phyloP scores from a whole-genome alignment of 129 eudicot genomes.

The Pulicaria dysenterica region DNA sequence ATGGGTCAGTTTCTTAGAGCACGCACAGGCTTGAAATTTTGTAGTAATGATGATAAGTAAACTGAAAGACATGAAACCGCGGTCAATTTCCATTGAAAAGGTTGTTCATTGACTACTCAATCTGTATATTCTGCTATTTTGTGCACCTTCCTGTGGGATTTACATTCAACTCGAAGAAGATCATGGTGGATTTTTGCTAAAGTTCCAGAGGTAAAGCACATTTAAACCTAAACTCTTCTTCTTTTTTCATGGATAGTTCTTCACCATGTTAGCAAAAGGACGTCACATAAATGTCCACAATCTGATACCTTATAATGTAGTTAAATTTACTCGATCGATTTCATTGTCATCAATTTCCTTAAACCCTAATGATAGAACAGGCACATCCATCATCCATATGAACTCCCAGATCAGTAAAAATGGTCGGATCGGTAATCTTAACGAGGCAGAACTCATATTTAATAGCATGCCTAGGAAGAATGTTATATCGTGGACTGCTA shows the following conservation, averaged over 20 bases:
- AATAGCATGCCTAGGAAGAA: slow-evolving; percentile 55
- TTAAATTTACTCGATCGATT: slow-evolving; percentile 19
- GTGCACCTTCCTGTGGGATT: too few species aligned
- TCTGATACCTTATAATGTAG: not conserved
- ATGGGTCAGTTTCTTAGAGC: too few species aligned
- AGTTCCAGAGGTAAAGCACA: not conserved
- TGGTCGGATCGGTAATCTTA: slow-evolving; percentile 63
- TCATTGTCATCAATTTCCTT: slow-evolving; percentile 30
- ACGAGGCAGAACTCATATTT: slow-evolving; percentile 59
- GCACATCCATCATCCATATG: slow-evolving; percentile 45
- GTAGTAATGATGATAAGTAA: too few species aligned
- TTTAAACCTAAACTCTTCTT: slow-evolving; percentile 11
- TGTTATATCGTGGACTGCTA: slow-evolving; percentile 70
- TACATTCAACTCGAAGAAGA: too few species aligned
- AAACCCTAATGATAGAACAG: slow-evolving; percentile 23
- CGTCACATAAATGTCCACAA: slow-evolving; percentile 13
- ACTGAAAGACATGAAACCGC: too few species aligned
- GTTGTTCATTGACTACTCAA: too few species aligned
- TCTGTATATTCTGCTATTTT: too few species aligned
- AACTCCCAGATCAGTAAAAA: slow-evolving; percentile 66
- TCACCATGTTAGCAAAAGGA: slow-evolving; percentile 32
- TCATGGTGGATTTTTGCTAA: not conserved
- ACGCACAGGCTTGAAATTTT: too few species aligned
- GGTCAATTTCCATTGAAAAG: too few species aligned
- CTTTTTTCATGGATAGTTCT: slow-evolving; percentile 16